phyloP scores from a whole-genome alignment of 805 yeast genomes.

The Jamesozyma jinghongensis region DNA sequence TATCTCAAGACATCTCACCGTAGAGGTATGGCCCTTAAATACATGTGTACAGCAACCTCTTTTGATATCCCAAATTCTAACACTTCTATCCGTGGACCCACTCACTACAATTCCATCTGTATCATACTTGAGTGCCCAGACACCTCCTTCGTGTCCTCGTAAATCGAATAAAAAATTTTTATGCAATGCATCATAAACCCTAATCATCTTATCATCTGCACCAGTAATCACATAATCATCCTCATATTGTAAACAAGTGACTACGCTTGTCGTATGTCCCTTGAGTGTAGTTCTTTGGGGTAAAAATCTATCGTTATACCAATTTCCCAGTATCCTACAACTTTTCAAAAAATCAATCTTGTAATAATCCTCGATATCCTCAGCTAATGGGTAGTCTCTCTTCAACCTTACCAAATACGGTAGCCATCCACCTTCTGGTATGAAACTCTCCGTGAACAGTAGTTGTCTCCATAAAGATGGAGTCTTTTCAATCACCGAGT shows the following conservation, averaged over 20 bases:
- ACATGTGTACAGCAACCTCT: conserved; percentile 85
- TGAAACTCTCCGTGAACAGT: conserved; percentile 52
- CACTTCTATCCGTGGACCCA: conserved; percentile 91
- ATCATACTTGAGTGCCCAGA: conserved; percentile 94
- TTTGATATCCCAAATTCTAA: conserved; percentile 84
- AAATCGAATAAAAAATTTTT: conserved; percentile 58
- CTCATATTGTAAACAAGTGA: conserved; percentile 90
- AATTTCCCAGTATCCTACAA: conserved; percentile 71
- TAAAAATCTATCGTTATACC: conserved; percentile 66
- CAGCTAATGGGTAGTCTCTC: conserved; percentile 22
- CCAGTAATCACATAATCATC: conserved; percentile 87
- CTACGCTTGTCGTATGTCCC: conserved; percentile 74
- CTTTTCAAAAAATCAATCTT: conserved; percentile 46
- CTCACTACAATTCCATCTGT: conserved; percentile 64
- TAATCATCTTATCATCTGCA: conserved; percentile 76
- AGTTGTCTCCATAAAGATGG: conserved; percentile 62
- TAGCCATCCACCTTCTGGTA: conserved; percentile 40
- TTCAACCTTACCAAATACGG: conserved; percentile 19
- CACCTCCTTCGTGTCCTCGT: conserved; percentile 93
- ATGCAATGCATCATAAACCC: conserved; percentile 66
- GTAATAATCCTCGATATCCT: conserved; percentile 28
- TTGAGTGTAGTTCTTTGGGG: conserved; percentile 61
- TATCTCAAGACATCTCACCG: conserved; percentile 86
- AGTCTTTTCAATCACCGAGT: conserved; percentile 47
- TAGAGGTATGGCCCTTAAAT: conserved; percentile 84